These are phyloP conservation scores for Chytriomyces sp. DNA, from an alignment of 192 early-diverging fungal genomes.

Conservation along the genomic window DNA sequence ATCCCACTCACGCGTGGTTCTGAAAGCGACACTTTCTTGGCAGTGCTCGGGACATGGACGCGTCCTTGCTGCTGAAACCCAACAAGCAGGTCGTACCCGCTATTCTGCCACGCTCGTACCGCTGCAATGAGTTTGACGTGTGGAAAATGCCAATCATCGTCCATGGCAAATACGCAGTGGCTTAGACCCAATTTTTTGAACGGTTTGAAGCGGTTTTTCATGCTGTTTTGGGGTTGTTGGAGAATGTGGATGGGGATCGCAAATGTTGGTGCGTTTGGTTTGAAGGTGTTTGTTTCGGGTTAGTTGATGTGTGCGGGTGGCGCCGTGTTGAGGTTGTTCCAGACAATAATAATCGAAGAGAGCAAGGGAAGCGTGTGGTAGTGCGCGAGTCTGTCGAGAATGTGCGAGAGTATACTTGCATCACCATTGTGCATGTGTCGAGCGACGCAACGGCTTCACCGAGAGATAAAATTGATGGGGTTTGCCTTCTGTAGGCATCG, in stretches of 20 bases:
- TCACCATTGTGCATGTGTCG: constrained; percentile 30
- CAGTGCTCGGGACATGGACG: constrained; percentile 14
- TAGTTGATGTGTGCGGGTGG: constrained; percentile 31
- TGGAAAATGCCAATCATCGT: constrained; percentile 49
- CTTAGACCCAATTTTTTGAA: constrained; percentile 16
- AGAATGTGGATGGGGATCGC: constrained; percentile 33
- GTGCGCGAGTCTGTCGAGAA: constrained; percentile 20
- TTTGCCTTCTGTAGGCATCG: neutral
- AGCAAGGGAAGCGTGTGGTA: constrained; percentile 40
- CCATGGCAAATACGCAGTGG: constrained; percentile 38
- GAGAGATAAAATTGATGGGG: neutral
- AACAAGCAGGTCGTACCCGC: constrained; percentile 32
- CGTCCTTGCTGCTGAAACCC: constrained; percentile 39
- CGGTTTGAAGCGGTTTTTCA: constrained; percentile 44
- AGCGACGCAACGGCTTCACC: neutral
- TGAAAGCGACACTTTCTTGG: neutral
- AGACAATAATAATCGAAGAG: constrained; percentile 34
- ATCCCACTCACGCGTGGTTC: constrained; percentile 7
- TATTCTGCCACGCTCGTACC: constrained; percentile 24
- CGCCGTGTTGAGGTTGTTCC: constrained; percentile 37
- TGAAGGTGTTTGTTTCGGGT: neutral
- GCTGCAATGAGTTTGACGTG: constrained; percentile 36
- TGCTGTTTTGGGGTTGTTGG: constrained; percentile 30
- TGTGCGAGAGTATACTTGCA: constrained; percentile 33
- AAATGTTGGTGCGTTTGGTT: neutral